Evolutionary conservation across 116 monocot species (phyloP), one percentile per base, ranked within the genome.

Genomic region (Posidonia oceanica): DNA sequence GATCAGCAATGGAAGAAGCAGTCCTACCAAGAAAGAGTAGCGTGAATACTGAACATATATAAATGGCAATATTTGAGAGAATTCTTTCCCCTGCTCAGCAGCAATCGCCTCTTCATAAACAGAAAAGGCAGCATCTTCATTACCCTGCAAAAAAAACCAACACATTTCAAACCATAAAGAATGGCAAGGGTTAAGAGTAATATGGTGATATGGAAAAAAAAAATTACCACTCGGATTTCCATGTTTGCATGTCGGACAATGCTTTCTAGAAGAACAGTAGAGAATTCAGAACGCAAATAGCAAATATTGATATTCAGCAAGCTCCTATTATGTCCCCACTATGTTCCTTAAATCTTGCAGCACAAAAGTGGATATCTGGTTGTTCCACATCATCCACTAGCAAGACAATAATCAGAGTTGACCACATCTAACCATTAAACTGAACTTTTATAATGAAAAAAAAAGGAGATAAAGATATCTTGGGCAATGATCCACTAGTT

Each of bases 291-390:
- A 68, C 85, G 80, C 75, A 93, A 75, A n/a, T n/a, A n/a, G n/a
- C n/a, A n/a, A n/a, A 74, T 83, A 79, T 68, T 93, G 84, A 76
- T 86, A 99, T 60, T 84, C 81, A 63, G 79, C 88, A 90, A 40
- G 99, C 99, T 66, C 93, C 99, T 38, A 44, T 10, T 66, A 90
- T 44, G 80, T 99, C 99, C 67, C 84, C 93, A 81, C 61, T 85
- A 22, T 77, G 75, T 78, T 99, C 99, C 75, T 88, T 99, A 76
- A 93, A 99, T 78, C 83, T 84, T 29, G 99, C 99, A 74, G 88
- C 88, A 71, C 93, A 99, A 66, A 99, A 79, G 66, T 93, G 99
- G 77, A 93, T 93, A 53, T 99, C 99, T 66, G 90, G 84, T 61
- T 86, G 93, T 80, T n/a, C 39, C 48, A 66, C 66, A 66, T 39